Evolutionary conservation across 106 monocot species (phyloP), one percentile per base, ranked within the genome.

Genomic region (Agapanthus africanus): DNA sequence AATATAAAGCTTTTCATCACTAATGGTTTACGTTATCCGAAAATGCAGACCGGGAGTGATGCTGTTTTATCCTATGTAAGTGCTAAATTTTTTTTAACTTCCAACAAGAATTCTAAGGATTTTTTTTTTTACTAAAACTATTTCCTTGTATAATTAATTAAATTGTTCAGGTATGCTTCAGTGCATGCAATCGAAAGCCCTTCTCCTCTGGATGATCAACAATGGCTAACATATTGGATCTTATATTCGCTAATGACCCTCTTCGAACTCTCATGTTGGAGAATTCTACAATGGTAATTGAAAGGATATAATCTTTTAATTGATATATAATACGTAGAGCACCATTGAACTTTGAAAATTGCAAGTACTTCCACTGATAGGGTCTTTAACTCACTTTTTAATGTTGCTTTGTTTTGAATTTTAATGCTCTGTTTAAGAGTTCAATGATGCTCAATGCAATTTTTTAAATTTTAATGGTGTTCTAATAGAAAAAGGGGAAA

Each of bases 151-250:
- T 16, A 18, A 10, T 21, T 19, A 39, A 37, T 42, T 11, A 52
- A 37, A 44, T 1, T 42, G 7, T 51, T 5, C 64, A 97, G 95
- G 57, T 97, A 91, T 47, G 88, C 95, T 27, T 97, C 95, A 18
- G 84, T 88, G 71, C 81, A 91, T 10, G 95, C 95, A 13, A 97
- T 97, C 35, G 95, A 97, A 77, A 84, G 80, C 70, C 95, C 95
- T 62, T 84, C 88, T 6, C 35, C 84, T 0, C 60, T 97, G n/a
- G 95, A 97, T 41, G 95, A 97, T 70, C 91, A 91, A 74, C 95
- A 97, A 65, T 97, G 95, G 95, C 82, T 97, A 19, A 97, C 95
- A 34, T 97, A 97, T 57, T 97, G 95, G 95, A 67, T 97, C 22
- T n/a, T 97, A 16, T 88, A 97, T 71, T 97, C 95, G 10, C 59